Base-by-base conservation (phyloP, 1,284 basidiomycete genomes). In the Tylopilus sp. region DNA sequence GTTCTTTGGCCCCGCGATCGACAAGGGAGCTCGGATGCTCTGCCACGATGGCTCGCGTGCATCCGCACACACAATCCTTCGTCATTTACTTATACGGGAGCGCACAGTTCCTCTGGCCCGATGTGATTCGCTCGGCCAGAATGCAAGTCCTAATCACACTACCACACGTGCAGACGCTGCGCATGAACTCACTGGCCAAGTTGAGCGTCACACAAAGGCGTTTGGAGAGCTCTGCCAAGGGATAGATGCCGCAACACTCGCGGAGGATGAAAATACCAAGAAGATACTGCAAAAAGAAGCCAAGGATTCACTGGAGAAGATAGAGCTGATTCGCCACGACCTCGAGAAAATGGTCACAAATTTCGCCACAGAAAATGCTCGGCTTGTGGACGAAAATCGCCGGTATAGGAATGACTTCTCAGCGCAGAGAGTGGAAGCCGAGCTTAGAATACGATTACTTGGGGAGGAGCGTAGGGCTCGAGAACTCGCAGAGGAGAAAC, bases 1-100 rank as follows among this genome's bases (percentile, higher is more conserved):
- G 10, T 74, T 76, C 37, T 72, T 70, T 50, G 64, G 63, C 50
- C 64, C 59, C 5, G 65, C 66, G 0, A 54, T 78, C 7, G 71
- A 72, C 15, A 72, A 71, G 42, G 75, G 75, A 10, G 75, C 73
- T 7, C 67, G 60, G 31, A 55, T 77, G 42, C 36, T 70, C 20
- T 61, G 64, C 14, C 70, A 76, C 42, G 65, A 74, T 32, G 62
- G 66, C 28, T 70, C 68, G 8, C 43, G 37, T 10, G 59, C 62
- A 20, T 71, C 71, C 2, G 71, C 70, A 5, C 61, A 67, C 7
- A 51, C 50, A 8, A 66, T 75, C 20, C 52, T 77, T n/a, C 58
- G 63, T 24, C 48, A 60, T 39, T 53, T 77, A 28, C 50, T 74
- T 25, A 24, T 53, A 33, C 69, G 65, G n/a, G 50, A 48, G 8